Evolutionary conservation across 2,329 filamentous ascomycete species (phyloP), one percentile per base, ranked within the genome.

Genomic region (Sporothrix pseudoabietina): DNA sequence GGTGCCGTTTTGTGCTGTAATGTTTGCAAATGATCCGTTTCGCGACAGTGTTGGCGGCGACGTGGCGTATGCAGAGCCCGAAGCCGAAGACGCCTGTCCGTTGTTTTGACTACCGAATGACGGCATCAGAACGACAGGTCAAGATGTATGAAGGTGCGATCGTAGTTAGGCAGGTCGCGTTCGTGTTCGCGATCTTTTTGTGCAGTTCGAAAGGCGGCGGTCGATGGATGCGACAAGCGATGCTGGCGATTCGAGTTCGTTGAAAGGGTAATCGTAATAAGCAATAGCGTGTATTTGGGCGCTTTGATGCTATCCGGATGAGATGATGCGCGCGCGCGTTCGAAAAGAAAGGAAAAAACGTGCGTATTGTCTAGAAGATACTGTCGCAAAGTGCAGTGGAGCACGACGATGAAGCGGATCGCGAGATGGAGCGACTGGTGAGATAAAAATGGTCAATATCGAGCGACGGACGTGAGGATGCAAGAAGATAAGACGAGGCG

Each of bases 1-100:
- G 75, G 79, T 78, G 74, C 78, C 79, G 72, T 80, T 81, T 44
- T 78, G 77, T 69, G 78, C 73, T 72, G 75, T 74, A 54, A 77
- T 72, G 54, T 44, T 63, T 22, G 59, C 22, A n/a, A 78, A 76
- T 72, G 69, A 39, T 12, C 19, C 19, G 49, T 44, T 44, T 22
- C 59, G 14, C 32, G n/a, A n/a, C 59, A 22, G 30, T 35, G 55
- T 32, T 12, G 55, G 52, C 12, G 52, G 55, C 32, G 55, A 59
- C 35, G 55, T 59, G 14, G 55, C 30, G 55, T 59, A 59, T 6
- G 55, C 22, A 22, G n/a, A 44, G n/a, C 35, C 35, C 35, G 59
- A 65, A 44, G 22, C n/a, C 9, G 59, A 26, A 44, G 9, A 9
- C 8, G 39, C 32, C 19, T 35, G 16, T 10, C 59, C 59, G 39